Percentiles rank a stretch among this genome's conserved stretches.
phyloP scores from a whole-genome alignment of 306 rosid genomes.

The Glycyrrhiza uralensis region DNA sequence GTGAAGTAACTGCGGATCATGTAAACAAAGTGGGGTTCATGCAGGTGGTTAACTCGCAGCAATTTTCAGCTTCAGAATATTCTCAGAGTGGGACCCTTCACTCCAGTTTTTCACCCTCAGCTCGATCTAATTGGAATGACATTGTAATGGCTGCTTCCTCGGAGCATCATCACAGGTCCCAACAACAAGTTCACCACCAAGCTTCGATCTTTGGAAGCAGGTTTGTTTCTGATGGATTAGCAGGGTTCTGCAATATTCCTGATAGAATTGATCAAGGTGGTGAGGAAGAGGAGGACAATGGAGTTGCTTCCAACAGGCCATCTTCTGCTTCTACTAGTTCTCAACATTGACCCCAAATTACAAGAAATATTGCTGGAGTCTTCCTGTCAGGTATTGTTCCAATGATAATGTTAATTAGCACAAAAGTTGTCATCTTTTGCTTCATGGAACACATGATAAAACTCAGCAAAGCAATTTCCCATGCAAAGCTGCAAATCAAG shows the following conservation, averaged over 20 bases:
- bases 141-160: constrained; percentile 34
- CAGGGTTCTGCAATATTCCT: constrained; percentile 45
- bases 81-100: constrained; percentile 67
- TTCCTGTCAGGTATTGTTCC: constrained; percentile 5
- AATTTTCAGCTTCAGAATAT: constrained; percentile 35
- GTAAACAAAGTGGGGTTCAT: constrained; percentile 34
- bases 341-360: constrained; percentile 39
- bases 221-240: constrained; percentile 38
- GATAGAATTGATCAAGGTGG: constrained; percentile 40
- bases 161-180: constrained; percentile 38
- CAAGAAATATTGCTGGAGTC: neutral
- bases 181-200: constrained; percentile 32
- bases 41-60: constrained; percentile 36
- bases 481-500: neutral
- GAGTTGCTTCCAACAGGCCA: constrained; percentile 38
- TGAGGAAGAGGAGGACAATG: constrained; percentile 40
- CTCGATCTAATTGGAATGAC: constrained; percentile 50
- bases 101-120: constrained; percentile 53
- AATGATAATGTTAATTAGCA: neutral
- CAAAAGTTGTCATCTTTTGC: neutral
- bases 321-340: constrained; percentile 55
- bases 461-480: neutral
- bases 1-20: constrained; percentile 19
- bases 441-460: neutral
- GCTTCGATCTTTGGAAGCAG: constrained; percentile 55